Evolutionary conservation across 83 land plant genomes (phyloP), one percentile per base, ranked within the genome.

Genomic region (Thuja plicata): DNA sequence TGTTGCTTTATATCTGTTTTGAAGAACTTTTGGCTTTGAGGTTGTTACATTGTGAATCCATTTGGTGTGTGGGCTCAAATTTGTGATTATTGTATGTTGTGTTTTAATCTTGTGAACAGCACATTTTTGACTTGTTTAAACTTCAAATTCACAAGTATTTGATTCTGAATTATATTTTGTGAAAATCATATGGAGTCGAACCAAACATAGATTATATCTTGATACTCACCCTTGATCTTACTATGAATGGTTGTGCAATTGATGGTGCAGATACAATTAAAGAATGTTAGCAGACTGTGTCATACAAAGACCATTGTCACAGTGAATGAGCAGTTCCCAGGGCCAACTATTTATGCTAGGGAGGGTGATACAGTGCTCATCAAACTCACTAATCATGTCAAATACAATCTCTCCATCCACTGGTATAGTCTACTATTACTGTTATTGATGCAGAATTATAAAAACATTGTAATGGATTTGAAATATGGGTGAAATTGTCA

Each of bases 281-380:
- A 85, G 87, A 95, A 93, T 82, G 78, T 79, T 9, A 93, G 92
- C 0, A 88, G 92, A 71, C 80, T 95, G 3, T 95, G 98, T 85
- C 73, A 90, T 54, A 88, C 90, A 73, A 95, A 93, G 87, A 88
- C 93, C 34, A 91, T 94, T 24, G 94, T 93, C 8, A 93, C 95
- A 3, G 98, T 95, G 55, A 96, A 96, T 80, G 98, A 97, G 15
- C 35, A 90, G 90, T 96, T 94, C 87, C 98, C 97, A 0, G 98
- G 98, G 19, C 98, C 98, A 46, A 95, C 95, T 9, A 84, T 95
- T 4, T 90, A 93, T 32, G 96, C 92, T 34, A 90, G 93, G 82
- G 97, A 96, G 73, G 96, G 87, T 45, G 98, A 96, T 41, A 93
- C 54, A 0, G 92, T 96, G 73, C 88, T 95, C 0, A 91, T 95